phyloP scores from a whole-genome alignment of 352 stramenopile genomes.

The Blastocystis sp. region DNA sequence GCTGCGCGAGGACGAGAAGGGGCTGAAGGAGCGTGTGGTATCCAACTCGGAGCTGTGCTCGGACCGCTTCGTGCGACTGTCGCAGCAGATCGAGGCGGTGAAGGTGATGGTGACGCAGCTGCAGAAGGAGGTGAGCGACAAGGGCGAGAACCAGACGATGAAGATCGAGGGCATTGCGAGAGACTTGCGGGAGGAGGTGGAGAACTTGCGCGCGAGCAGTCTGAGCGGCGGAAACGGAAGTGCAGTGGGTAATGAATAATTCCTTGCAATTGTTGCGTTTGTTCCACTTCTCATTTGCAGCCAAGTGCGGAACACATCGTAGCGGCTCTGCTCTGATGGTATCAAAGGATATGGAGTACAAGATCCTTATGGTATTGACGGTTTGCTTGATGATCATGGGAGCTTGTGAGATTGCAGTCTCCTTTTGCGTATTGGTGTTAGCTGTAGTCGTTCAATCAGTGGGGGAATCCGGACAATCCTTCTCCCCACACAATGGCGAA shows the following conservation, averaged over 20 bases:
- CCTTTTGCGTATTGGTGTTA: not conserved
- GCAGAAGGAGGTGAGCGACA: not conserved
- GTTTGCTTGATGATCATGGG: conserved; percentile 44
- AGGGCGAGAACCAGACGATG: not conserved
- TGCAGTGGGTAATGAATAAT: not conserved
- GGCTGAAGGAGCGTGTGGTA: conserved; percentile 40
- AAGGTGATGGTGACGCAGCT: conserved; percentile 30
- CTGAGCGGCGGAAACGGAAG: not conserved
- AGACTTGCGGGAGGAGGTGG: not conserved
- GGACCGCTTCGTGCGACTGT: conserved; percentile 22
- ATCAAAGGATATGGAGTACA: conserved; percentile 17
- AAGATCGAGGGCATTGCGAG: not conserved
- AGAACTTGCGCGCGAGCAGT: not conserved
- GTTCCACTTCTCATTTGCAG: no score
- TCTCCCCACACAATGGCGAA: not conserved
- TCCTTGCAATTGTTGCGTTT: no score
- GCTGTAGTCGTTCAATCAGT: conserved; percentile 19
- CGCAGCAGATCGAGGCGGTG: conserved; percentile 23
- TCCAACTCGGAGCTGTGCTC: not conserved
- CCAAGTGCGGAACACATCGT: no score
- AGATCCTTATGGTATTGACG: not conserved
- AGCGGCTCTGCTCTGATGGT: not conserved
- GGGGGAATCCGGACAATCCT: not conserved
- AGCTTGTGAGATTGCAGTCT: conserved; percentile 53
- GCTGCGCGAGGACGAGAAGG: conserved; percentile 46